Conservation (phyloP, 225 moss, liverwort and hornwort species). For the Ulota crispa region DNA sequence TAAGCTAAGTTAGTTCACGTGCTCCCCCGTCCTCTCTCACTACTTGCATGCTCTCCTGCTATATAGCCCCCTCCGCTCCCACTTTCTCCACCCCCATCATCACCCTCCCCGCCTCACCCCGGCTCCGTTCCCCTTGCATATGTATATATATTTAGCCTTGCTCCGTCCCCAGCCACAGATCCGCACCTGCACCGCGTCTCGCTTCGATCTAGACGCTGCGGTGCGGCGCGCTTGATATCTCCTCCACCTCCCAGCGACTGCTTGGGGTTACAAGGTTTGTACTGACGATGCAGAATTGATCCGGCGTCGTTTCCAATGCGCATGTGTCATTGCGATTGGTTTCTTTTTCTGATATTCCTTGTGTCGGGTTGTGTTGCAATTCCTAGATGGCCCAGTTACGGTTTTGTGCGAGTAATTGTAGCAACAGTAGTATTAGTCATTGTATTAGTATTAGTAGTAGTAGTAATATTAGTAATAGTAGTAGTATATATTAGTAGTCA, state of each 20-base stretch:
- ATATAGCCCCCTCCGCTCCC: constrained; percentile 13
- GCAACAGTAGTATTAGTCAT: too few species aligned
- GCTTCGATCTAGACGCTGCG: constrained; percentile 10
- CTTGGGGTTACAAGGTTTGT: constrained; percentile 1
- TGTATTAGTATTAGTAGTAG: too few species aligned
- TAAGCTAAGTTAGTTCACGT: not conserved
- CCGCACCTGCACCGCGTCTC: not conserved
- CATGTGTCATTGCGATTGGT: not conserved
- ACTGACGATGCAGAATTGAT: not conserved
- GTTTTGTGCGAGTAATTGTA: too few species aligned
- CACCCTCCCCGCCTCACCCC: not conserved
- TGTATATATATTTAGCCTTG: not conserved
- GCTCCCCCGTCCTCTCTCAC: not conserved
- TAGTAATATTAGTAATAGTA: too few species aligned
- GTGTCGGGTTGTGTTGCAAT: not conserved
- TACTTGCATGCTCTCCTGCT: not conserved
- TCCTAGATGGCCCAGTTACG: not conserved
- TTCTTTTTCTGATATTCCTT: not conserved
- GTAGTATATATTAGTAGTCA: not conserved
- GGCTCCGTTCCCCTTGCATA: not conserved
- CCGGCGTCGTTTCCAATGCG: not conserved
- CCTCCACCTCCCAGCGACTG: too few species aligned
- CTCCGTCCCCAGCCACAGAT: not conserved
- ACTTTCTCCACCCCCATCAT: not conserved
- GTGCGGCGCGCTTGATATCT: not conserved